Base-by-base conservation (phyloP, 1,284 basidiomycete species). In the Moniliophthora roreri region DNA sequence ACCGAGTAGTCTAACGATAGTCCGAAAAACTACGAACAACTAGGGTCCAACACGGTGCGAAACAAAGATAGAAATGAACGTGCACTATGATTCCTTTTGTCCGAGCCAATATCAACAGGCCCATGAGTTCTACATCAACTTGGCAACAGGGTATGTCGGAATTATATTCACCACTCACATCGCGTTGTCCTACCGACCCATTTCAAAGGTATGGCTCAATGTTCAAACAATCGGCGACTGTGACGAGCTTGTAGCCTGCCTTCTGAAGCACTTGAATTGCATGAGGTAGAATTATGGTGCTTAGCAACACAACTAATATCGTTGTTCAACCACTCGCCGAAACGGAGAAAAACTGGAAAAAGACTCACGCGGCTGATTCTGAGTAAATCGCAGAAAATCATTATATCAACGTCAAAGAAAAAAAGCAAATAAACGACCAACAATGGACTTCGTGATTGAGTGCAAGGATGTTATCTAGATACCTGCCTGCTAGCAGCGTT, bases 141-240 rank as follows among this genome's bases (percentile, higher is more conserved):
- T 10, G 37, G 15, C 37, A 37, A 2, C 10, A 13, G 7, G 16
- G 6, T 13, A 15, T 36, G 10, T 6, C 2, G 8, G n/a, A 5
- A 36, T 36, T 15, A 9, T 11, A 3, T 35, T 21, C 16, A n/a
- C 7, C 13, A 49, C 21, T 37, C 35, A 49, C 47, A 37, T 49
- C 47, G 16, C 10, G 32, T 37, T 20, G 34, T 37, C 47, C 47
- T 9, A 44, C 26, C 13, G 41, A 18, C 5, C 44, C 28, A 7
- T 37, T 44, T n/a, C 53, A 37, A 21, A 55, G 38, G 39, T 61
- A 61, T 1, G 63, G 59, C 6, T 46, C 28, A n/a, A 51, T 50
- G 15, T 63, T 64, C n/a, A 67, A 51, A 50, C 66, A 67, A 35
- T 63, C 61, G 2, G 64, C 63, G 11, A 66, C 61, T n/a, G 66